Base-by-base conservation (phyloP, 768 basidiomycete genomes). In the Chalciporus piperatus region DNA sequence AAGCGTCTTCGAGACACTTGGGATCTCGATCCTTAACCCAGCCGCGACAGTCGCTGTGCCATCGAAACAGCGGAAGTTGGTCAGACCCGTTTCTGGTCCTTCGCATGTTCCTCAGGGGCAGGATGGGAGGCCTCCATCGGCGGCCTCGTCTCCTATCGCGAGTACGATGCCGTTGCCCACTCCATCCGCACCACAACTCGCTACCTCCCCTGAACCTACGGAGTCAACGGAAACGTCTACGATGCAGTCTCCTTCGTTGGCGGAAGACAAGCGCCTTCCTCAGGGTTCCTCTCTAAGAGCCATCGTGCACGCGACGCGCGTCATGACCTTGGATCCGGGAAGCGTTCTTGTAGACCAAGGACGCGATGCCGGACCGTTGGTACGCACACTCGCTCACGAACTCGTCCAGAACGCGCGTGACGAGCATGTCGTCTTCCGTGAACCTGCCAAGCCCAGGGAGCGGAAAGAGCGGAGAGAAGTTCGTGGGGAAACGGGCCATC, bases 261-360 rank as follows among this genome's bases (percentile, higher is more conserved):
- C 28, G 6, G 70, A 63, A 38, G 67, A 69, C 28, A 69, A 68
- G 38, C 66, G 55, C 37, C 64, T 49, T 7, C 70, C 63, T 0
- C 89, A 92, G 60, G 87, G 89, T 1, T 67, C 83, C 0, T 79
- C 87, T 0, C 64, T 93, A 2, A 81, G 81, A 6, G 91, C 91
- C 2, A 90, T 93, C 48, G 79, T 81, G 16, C 84, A 92, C 48
- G 89, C 91, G 1, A 92, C 87, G 1, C 82, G 91, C 3, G 85
- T 92, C n/a, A 92, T 93, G 89, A 87, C 87, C 0, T 76, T 82
- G 3, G 89, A 89, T 58, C 79, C 90, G 0, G 73, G 78, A 12
- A 89, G 88, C 57, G 81, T 93, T 50, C 77, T 93, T 10, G 77
- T 79, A 0, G 86, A 92, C 64, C 78, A 83, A 51, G 89, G 87